Base-by-base conservation (phyloP, 2,329 filamentous ascomycete species). In the Fusarium tjaetaba region DNA sequence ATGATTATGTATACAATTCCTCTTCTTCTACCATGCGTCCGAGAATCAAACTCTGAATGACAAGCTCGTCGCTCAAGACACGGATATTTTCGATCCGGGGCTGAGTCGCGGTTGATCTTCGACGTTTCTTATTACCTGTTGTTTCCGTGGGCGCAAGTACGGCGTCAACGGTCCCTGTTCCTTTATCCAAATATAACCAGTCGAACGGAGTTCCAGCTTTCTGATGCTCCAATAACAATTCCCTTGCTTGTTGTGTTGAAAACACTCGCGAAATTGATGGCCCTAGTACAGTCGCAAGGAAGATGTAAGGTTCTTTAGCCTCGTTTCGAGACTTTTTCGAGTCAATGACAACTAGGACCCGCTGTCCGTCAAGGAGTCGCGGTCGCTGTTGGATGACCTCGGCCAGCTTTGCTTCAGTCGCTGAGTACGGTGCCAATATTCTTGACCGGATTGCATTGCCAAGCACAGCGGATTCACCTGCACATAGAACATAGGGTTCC, bases 1-100 rank as follows among this genome's bases (percentile, higher is more conserved):
- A 48, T 16, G 15, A 11, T 51, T 71, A 76, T 46, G 39, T 65
- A 65, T 76, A 66, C 76, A 81, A 77, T 74, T 90, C 87, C 18
- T 84, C 86, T 56, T 90, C 88, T 70, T 94, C 92, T 59, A 95
- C 89, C 75, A 98, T 83, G 69, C 91, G 89, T 2, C 95, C 96
- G 57, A 97, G 81, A 72, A 99, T 98, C 67, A 98, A 85, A 81
- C 95, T 98, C 85, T 99, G 96, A 62, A 97, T 91, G 28, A 98
- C 90, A 79, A 96, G 90, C 82, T 98, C 96, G 80, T 97, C 92
- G 63, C 91, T 92, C 59, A 97, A 88, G 49, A 96, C 88, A 71
- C 88, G 88, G 42, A 95, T 85, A 68, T 83, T 88, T 76, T 87
- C 85, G 18, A 86, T 84, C 48, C 83, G 78, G 22, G 65, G 70